phyloP scores from a whole-genome alignment of 2,329 filamentous ascomycete species.

The Clonostachys chloroleuca region DNA sequence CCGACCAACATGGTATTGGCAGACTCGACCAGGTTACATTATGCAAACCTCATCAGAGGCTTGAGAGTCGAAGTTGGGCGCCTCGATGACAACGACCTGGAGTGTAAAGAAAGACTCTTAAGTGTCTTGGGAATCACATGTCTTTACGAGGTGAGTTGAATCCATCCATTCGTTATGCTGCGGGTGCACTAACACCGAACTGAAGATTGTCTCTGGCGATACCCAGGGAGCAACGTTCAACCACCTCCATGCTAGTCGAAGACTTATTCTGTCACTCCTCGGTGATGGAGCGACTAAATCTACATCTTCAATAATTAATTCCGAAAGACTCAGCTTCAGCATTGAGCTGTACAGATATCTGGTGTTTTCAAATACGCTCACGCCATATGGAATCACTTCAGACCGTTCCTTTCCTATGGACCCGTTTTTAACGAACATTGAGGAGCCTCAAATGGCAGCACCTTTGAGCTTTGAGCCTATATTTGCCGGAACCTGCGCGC shows the following conservation, averaged over 20 bases:
- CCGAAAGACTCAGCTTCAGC: slow-evolving; percentile 2
- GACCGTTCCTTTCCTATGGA: neutral
- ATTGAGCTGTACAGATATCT: slow-evolving; percentile 4
- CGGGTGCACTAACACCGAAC: neutral
- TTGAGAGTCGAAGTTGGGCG: slow-evolving; percentile 1
- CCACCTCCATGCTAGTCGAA: slow-evolving; percentile 3
- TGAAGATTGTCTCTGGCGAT: neutral
- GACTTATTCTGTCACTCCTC: slow-evolving; percentile 1
- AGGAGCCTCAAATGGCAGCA: too few species aligned
- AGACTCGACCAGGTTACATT: slow-evolving; percentile 1
- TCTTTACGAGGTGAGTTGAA: slow-evolving; percentile 1
- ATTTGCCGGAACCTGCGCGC: slow-evolving; percentile 1
- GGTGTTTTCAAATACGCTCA: neutral
- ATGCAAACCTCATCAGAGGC: slow-evolving; percentile 1
- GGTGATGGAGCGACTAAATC: neutral
- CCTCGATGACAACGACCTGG: slow-evolving; percentile 1
- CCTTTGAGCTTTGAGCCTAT: slow-evolving; percentile 1
- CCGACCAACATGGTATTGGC: neutral
- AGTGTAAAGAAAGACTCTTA: slow-evolving; percentile 4
- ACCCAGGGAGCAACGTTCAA: slow-evolving; percentile 2
- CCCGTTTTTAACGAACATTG: neutral
- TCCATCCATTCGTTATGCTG: neutral
- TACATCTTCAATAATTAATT: neutral
- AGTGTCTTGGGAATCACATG: slow-evolving; percentile 2
- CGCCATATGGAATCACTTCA: neutral